Percentiles rank a stretch among this genome's conserved stretches.
Evolutionary conservation across 2,329 filamentous ascomycete genomes (phyloP).

Genomic region (Paraconiothyrium brasiliense): DNA sequence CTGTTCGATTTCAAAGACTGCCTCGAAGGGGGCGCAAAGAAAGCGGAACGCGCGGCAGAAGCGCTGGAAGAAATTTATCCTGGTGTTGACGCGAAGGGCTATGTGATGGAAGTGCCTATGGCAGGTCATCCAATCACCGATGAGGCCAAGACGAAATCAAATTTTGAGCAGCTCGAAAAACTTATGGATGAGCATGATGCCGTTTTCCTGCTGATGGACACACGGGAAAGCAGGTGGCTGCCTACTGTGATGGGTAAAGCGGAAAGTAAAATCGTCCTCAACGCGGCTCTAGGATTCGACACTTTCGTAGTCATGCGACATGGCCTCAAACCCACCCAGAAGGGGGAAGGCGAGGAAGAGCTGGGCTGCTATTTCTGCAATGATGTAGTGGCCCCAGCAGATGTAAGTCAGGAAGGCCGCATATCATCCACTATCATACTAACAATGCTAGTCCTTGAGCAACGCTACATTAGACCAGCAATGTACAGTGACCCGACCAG

Average conservation of each 20-base stretch:
- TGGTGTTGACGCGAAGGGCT: constrained; percentile 81
- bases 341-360: constrained; percentile 64
- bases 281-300: constrained; percentile 94
- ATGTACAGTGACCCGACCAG: constrained; percentile 95
- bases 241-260: constrained; percentile 97
- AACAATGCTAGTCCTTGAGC: constrained; percentile 76
- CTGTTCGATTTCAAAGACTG: constrained; percentile 93
- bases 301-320: constrained; percentile 98
- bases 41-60: constrained; percentile 82
- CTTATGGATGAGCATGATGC: constrained; percentile 88
- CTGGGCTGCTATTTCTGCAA: constrained; percentile 99
- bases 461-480: constrained; percentile 97
- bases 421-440: constrained; percentile 5
- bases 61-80: constrained; percentile 88
- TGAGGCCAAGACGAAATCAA: constrained; percentile 71
- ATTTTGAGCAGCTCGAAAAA: constrained; percentile 78
- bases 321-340: constrained; percentile 66
- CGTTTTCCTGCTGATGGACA: constrained; percentile 97
- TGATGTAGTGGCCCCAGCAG: constrained; percentile 91
- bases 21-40: constrained; percentile 81
- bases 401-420: constrained; percentile 68
- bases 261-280: constrained; percentile 92
- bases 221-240: constrained; percentile 91
- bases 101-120: constrained; percentile 92
- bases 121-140: constrained; percentile 88